A percentile compares a stretch with the other conserved stretches of the same genome.
These are phyloP conservation scores for Zoysia japonica DNA, from an alignment of 176 grass and related monocot species.

Conservation along the genomic window DNA sequence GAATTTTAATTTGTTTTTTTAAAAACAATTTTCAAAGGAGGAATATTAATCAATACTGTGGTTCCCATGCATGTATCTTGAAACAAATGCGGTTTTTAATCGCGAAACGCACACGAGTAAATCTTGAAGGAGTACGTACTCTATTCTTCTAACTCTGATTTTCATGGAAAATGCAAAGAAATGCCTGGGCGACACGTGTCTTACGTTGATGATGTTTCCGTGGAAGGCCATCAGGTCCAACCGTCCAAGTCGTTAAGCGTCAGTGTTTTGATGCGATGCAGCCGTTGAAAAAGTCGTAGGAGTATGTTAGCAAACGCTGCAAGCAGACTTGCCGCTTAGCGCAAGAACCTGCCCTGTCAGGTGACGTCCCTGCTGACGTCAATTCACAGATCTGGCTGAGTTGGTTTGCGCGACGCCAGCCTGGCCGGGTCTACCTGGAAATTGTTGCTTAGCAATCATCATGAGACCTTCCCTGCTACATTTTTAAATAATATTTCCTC, in stretches of 20 bases:
- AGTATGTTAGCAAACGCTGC: neutral
- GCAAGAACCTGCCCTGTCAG: constrained; percentile 31
- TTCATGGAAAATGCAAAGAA: neutral
- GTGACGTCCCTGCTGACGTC: constrained; percentile 44
- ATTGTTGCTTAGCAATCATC: neutral
- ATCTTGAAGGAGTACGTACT: neutral
- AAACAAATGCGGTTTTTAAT: neutral
- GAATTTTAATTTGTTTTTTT: no score
- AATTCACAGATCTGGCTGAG: constrained; percentile 12
- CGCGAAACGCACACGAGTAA: neutral
- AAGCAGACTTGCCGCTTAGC: constrained; percentile 13
- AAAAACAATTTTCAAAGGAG: no score
- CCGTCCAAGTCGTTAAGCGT: constrained; percentile 1
- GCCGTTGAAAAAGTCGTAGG: neutral
- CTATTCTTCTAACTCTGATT: neutral
- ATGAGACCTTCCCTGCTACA: neutral
- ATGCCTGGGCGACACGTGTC: constrained; percentile 4
- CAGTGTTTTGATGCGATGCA: neutral
- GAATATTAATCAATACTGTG: no score
- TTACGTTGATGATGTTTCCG: neutral
- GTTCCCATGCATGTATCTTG: neutral
- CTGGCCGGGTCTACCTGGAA: constrained; percentile 23
- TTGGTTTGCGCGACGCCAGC: neutral
- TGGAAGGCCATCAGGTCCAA: neutral
- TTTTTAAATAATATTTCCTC: neutral